Evolutionary conservation across 1,139 yeast species (phyloP), one percentile per base, ranked within the genome.

Genomic region (Scheffersomyces titani): DNA sequence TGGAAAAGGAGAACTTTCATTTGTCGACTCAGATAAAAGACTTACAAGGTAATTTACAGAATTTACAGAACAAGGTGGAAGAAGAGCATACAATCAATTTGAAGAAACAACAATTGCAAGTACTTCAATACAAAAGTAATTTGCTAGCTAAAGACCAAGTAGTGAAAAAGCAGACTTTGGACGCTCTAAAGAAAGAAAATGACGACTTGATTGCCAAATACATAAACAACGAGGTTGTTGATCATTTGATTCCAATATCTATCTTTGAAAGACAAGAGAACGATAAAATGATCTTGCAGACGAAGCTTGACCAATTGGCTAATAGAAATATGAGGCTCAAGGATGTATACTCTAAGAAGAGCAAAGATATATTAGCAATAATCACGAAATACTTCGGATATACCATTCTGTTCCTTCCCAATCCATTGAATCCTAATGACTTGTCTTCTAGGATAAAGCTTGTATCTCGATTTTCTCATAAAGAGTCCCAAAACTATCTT

Each of bases 361-460:
- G 96, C n/a, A 74, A 81, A 47, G 96, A 90, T 66, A 87, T 90
- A 54, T 76, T 92, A 44, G 86, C 87, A 45, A 84, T 89, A 0
- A 87, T 92, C 0, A 85, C 88, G 52, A 80, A 87, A 13, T 78
- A 89, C 49, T 78, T 92, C 56, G 97, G 97, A 0, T 92, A 85
- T 71, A 82, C 84, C 45, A 76, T 92, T 30, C 97, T 90, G 66
- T 88, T 91, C 59, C 72, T 87, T 54, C 87, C 87, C 6, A 77
- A 80, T 56, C 83, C 89, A 47, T 81, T 85, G 30, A 88, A 88
- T 59, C 81, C 82, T 1, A 73, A 71, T 57, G 81, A 78, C 51
- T 61, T 78, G 19, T 74, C 81, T n/a, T 74, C 81, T 4, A 69
- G 81, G 65, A 84, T 92, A 49, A 87, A 89, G 61, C 78, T 90